Evolutionary conservation across 345 rosid genomes (phyloP).

Genomic region (Populus euphratica): DNA sequence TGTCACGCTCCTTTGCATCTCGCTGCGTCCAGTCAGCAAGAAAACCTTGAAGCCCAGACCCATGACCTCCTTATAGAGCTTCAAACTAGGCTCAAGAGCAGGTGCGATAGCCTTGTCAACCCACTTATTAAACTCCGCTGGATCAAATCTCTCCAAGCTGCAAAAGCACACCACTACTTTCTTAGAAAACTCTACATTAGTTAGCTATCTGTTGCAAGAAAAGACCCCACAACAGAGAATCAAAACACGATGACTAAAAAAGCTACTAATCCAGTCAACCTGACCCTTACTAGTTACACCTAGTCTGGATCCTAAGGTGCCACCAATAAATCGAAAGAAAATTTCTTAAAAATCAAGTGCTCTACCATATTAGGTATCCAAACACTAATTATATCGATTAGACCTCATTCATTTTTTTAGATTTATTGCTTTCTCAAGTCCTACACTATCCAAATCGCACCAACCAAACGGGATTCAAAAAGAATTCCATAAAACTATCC

Average conservation of each 20-base stretch:
- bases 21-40: constrained; percentile 78
- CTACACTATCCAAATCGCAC: neutral
- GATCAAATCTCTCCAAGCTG: constrained; percentile 69
- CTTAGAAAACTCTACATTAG: too few species aligned
- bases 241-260: neutral
- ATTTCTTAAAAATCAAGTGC: neutral
- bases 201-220: neutral
- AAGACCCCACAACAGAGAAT: neutral
- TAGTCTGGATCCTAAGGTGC: neutral
- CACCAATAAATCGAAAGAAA: neutral
- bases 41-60: constrained; percentile 73
- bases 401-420: too few species aligned
- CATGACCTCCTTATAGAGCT: constrained; percentile 58
- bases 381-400: neutral
- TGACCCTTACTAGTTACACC: neutral
- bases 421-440: neutral
- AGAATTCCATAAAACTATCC: neutral
- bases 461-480: neutral
- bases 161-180: constrained; percentile 10
- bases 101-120: constrained; percentile 72
- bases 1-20: constrained; percentile 56
- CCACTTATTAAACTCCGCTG: constrained; percentile 69
- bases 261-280: neutral
- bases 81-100: constrained; percentile 65
- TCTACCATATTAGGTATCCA: neutral